Conservation (phyloP, 78 protist species). For the Emiliania huxleyi region DNA sequence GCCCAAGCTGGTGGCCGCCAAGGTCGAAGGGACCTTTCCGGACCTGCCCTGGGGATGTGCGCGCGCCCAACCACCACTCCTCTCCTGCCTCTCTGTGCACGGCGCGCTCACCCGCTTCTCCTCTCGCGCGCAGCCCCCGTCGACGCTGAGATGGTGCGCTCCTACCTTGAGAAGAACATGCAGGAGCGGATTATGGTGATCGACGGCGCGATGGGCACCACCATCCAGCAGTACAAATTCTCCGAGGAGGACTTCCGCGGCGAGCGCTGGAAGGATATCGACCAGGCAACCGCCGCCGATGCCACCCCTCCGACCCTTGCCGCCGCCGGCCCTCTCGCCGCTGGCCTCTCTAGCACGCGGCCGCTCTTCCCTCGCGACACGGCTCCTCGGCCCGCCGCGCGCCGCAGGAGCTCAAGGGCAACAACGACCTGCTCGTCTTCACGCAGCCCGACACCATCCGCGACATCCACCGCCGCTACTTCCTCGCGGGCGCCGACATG, state of each 20-base stretch:
- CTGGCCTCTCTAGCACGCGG: too few species aligned
- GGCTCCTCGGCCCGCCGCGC: constrained; percentile 64
- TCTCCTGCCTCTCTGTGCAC: too few species aligned
- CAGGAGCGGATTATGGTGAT: constrained; percentile 81
- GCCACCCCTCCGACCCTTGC: too few species aligned
- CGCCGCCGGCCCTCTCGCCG: too few species aligned
- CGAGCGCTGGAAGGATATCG: not conserved
- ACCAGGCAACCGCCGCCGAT: too few species aligned
- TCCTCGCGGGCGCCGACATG: constrained; percentile 97
- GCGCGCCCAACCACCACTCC: too few species aligned
- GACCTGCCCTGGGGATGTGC: constrained; percentile 26
- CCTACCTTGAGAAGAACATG: not conserved
- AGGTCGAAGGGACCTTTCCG: not conserved
- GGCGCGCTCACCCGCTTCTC: too few species aligned
- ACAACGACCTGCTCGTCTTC: constrained; percentile 92
- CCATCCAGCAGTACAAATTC: constrained; percentile 83
- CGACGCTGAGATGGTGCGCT: not conserved
- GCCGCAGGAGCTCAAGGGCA: constrained; percentile 83
- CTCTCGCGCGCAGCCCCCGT: not conserved
- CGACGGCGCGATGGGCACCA: constrained; percentile 99
- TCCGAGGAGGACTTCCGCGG: constrained; percentile 91
- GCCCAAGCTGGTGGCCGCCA: not conserved
- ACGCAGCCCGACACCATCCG: constrained; percentile 87
- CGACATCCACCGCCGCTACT: constrained; percentile 83
- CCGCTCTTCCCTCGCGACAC: too few species aligned